These are phyloP conservation scores for Nakaseomyces uthaithaninus DNA, from an alignment of 1,139 yeast species.

Conservation along the genomic window DNA sequence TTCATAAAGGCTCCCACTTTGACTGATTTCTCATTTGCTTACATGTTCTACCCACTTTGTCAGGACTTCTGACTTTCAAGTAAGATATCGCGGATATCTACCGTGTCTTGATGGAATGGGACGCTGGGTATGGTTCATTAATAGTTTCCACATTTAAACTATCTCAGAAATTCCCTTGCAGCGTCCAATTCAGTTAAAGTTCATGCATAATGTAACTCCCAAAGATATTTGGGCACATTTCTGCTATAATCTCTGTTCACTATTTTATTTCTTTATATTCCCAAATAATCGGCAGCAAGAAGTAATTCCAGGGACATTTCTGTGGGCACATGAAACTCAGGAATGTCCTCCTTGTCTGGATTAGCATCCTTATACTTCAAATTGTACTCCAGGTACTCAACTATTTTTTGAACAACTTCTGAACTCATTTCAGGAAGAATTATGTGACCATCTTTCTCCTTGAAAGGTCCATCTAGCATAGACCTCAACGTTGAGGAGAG, in stretches of 20 bases:
- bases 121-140: too few relatives aligned
- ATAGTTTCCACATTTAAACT: too few relatives aligned
- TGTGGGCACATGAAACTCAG: constrained; percentile 86
- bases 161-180: too few relatives aligned
- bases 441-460: constrained; percentile 35
- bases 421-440: constrained; percentile 52
- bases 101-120: too few relatives aligned
- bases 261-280: constrained; percentile 32
- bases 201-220: neutral
- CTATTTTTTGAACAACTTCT: constrained; percentile 65
- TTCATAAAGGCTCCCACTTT: too few relatives aligned
- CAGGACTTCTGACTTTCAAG: too few relatives aligned
- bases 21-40: too few relatives aligned
- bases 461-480: constrained; percentile 37
- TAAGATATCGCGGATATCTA: too few relatives aligned
- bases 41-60: too few relatives aligned
- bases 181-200: too few relatives aligned
- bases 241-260: constrained; percentile 1
- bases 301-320: constrained; percentile 85
- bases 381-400: constrained; percentile 78
- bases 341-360: constrained; percentile 35
- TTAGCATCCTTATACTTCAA: constrained; percentile 56
- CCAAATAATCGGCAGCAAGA: constrained; percentile 86
- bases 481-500: constrained; percentile 74
- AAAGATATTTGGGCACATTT: constrained; percentile 1